These are phyloP conservation scores for Globisporangium mamillatum DNA, from an alignment of 352 stramenopile species.

Conservation along the genomic window DNA sequence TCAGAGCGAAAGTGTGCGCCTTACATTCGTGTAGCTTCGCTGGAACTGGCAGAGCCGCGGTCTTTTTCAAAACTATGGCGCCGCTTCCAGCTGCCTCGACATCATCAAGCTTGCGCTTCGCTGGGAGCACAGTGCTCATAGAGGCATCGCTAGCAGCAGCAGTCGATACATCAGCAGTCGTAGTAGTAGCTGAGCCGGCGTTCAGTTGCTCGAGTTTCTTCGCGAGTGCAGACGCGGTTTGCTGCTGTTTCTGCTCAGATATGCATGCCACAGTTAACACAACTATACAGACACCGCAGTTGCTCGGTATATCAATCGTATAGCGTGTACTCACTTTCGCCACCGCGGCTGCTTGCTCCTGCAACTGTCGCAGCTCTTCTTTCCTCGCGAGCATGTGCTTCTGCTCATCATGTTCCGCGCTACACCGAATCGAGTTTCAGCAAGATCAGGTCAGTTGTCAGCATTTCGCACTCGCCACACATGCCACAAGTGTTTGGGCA, in stretches of 20 bases:
- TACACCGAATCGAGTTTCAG: background rate
- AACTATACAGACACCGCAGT: background rate
- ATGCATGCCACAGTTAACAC: background rate
- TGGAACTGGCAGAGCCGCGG: background rate
- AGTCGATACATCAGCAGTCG: background rate
- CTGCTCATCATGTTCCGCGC: background rate
- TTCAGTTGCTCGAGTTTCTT: constrained; percentile 15
- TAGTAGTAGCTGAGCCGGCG: background rate
- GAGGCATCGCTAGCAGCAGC: background rate
- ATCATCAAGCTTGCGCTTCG: constrained; percentile 18
- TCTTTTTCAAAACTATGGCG: background rate
- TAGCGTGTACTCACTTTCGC: constrained; percentile 26
- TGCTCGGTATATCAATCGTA: background rate
- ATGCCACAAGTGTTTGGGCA: background rate
- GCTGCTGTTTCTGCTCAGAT: constrained; percentile 16
- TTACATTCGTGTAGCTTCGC: constrained; percentile 11
- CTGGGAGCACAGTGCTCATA: background rate
- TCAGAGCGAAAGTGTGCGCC: background rate
- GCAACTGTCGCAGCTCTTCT: constrained; percentile 37
- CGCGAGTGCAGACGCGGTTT: constrained; percentile 1
- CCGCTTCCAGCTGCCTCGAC: background rate
- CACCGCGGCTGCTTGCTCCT: constrained; percentile 25
- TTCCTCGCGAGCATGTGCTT: constrained; percentile 16
- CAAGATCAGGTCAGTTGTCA: background rate
- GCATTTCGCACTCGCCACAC: background rate